Evolutionary conservation across 257 asterid species (phyloP), one percentile per base, ranked within the genome.

Genomic region (Solanum chmielewskii): DNA sequence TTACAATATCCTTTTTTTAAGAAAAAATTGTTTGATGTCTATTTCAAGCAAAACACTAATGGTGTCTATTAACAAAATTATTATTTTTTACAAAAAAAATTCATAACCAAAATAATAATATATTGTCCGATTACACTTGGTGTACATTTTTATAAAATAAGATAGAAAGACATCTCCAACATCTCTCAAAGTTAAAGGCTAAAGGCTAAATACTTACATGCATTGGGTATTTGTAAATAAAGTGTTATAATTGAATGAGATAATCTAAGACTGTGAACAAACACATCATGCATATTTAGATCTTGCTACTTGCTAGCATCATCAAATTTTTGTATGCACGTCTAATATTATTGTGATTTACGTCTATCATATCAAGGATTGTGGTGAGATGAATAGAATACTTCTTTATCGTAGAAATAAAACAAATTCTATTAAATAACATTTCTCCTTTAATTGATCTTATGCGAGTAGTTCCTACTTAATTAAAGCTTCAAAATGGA

Each of bases 341-440:
- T 31, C 15, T 62, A 15, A 70, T 31, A 16, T 15, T 70, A 4
- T 70, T 70, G 41, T 16, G 3, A 56, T 56, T 56, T 56, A 10
- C 9, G 0, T 69, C 23, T 29, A 0, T 69, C 76, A 68, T 15
- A 68, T 14, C 3, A 15, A 69, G 7, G 4, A 68, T 31, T 69
- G 3, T 31, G 11, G 11, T 69, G 0, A 29, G 2, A 31, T 29
- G n/a, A 5, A 66, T 66, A 25, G 0, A 8, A 66, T n/a, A 7
- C 0, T 3, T 62, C 3, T 0, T 9, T 16, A 12, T 1, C 0
- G 0, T 27, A 2, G 8, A 6, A 27, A 13, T 68, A 68, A 11
- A 68, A 13, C 37, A 68, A 27, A 68, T 68, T 68, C 11, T 25
- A 2, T 25, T 66, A 64, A 11, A 64, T 6, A 2, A 25, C 2